Conservation (phyloP, 768 basidiomycete species). For the Mycena amicta region DNA sequence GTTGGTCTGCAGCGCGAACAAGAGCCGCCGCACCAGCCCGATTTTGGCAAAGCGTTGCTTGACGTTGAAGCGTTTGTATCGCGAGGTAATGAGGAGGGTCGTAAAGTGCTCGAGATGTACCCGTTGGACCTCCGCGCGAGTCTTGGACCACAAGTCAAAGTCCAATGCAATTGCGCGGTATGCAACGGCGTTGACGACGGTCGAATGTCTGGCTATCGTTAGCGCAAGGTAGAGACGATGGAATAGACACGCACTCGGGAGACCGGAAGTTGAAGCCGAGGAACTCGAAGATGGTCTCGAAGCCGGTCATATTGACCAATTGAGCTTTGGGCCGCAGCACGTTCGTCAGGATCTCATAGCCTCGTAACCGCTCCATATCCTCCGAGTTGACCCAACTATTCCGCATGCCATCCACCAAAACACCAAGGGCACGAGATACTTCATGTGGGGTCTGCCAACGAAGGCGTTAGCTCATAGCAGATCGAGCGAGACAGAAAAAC, state of each 20-base stretch:
- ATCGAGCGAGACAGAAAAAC: conserved; percentile 28
- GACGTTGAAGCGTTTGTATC: conserved; percentile 76
- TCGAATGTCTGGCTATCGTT: conserved; percentile 61
- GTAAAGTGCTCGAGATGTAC: conserved; percentile 82
- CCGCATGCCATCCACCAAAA: conserved; percentile 75
- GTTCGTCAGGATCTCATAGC: conserved; percentile 83
- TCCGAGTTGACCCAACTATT: conserved; percentile 93
- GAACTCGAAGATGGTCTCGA: conserved; percentile 84
- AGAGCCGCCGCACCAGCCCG: conserved; percentile 67
- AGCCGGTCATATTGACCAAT: conserved; percentile 77
- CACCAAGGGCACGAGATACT: conserved; percentile 68
- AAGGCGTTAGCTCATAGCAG: no score
- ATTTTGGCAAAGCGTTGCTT: conserved; percentile 74
- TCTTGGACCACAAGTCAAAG: conserved; percentile 86
- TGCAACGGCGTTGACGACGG: conserved; percentile 78
- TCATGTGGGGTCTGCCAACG: conserved; percentile 68
- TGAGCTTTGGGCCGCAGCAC: conserved; percentile 72
- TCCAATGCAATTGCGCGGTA: conserved; percentile 86
- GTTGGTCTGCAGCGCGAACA: conserved; percentile 82
- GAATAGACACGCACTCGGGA: conserved; percentile 64
- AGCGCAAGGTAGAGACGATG: not conserved
- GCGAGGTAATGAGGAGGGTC: conserved; percentile 71
- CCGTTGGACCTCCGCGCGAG: conserved; percentile 71
- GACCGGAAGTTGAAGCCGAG: conserved; percentile 81
- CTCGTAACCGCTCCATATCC: conserved; percentile 89